These are phyloP conservation scores for Striga asiatica DNA, from an alignment of 257 asterid species.

Conservation along the genomic window DNA sequence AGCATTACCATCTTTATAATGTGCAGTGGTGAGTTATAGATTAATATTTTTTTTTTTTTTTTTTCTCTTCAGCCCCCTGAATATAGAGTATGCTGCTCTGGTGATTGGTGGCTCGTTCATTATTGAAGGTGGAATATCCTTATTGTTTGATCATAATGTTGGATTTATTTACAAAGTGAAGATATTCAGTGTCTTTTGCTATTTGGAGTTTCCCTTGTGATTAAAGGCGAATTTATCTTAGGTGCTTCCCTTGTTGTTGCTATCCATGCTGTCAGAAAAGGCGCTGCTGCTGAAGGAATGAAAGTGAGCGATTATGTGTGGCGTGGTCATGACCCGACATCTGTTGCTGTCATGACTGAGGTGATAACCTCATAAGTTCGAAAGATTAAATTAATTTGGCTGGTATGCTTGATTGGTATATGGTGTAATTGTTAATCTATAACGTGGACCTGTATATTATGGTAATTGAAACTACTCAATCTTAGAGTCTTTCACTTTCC, in stretches of 20 bases:
- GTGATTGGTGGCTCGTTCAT: constrained; percentile 95
- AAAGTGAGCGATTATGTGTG: constrained; percentile 80
- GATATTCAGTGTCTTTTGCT: background rate
- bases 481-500: background rate
- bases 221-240: constrained; percentile 21
- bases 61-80: constrained; percentile 64
- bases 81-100: constrained; percentile 81
- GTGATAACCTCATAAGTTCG: constrained; percentile 26
- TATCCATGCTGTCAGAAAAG: constrained; percentile 75
- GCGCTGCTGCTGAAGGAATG: constrained; percentile 99
- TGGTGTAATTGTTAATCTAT: background rate
- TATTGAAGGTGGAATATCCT: constrained; percentile 56
- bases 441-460: background rate
- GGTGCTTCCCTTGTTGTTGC: constrained; percentile 96
- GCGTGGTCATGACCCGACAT: constrained; percentile 98
- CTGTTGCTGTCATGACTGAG: constrained; percentile 99
- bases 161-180: background rate
- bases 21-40: constrained; percentile 15
- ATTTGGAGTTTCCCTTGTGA: constrained; percentile 4
- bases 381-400: background rate
- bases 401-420: background rate
- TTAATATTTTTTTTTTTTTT: constrained; percentile 17
- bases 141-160: background rate
- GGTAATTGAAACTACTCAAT: background rate
- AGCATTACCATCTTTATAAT: constrained; percentile 7